Conservation (phyloP, 306 rosid species). For the Bauhinia variegata region DNA sequence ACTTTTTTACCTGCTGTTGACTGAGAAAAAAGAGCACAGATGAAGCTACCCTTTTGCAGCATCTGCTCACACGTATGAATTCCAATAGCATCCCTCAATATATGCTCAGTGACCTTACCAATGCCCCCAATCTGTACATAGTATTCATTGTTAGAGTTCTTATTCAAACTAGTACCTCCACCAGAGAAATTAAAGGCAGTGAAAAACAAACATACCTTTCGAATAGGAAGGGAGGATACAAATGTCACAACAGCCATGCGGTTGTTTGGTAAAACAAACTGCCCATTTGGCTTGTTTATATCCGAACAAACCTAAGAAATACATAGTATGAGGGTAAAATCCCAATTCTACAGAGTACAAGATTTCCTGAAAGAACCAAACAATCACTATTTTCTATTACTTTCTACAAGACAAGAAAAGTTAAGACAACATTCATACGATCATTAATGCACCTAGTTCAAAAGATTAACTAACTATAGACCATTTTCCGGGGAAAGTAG, state of each 20-base stretch:
- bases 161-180: constrained; percentile 23
- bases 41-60: constrained; percentile 67
- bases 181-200: constrained; percentile 32
- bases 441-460: constrained; percentile 16
- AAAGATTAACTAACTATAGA: constrained; percentile 12
- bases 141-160: constrained; percentile 21
- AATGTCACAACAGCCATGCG: constrained; percentile 81
- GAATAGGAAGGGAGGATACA: constrained; percentile 88
- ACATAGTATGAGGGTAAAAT: constrained; percentile 28
- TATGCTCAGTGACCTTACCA: constrained; percentile 89
- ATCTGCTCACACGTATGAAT: constrained; percentile 85
- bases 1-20: constrained; percentile 73
- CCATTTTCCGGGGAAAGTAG: neutral
- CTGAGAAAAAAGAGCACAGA: constrained; percentile 80
- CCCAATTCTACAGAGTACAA: constrained; percentile 7
- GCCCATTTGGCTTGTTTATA: constrained; percentile 98
- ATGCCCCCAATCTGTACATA: constrained; percentile 91
- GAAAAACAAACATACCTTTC: constrained; percentile 64
- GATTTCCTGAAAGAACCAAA: constrained; percentile 29
- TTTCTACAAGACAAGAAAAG: constrained; percentile 25
- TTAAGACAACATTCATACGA: constrained; percentile 19
- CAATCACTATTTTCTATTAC: constrained; percentile 26
- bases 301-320: constrained; percentile 84
- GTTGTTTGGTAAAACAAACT: constrained; percentile 78
- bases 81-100: constrained; percentile 78